Percentiles rank a stretch among this genome's conserved stretches.
phyloP scores from a whole-genome alignment of 805 yeast species.

The Wickerhamomyces subpelliculosus region DNA sequence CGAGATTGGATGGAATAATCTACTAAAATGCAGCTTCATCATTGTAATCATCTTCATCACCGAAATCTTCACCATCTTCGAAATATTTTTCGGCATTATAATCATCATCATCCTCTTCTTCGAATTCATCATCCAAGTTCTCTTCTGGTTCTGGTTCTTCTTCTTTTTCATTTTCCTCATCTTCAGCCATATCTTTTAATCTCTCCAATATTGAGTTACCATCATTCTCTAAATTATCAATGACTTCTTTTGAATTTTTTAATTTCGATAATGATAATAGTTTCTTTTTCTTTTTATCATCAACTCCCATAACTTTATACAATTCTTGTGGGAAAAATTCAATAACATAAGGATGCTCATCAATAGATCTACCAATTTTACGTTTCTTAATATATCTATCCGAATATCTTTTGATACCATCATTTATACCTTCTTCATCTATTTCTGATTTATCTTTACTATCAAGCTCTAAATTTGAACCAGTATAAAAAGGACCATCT shows the following conservation, averaged over 20 bases:
- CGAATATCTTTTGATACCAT: constrained; percentile 75
- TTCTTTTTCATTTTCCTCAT: constrained; percentile 35
- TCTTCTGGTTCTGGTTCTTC: constrained; percentile 33
- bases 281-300: constrained; percentile 45
- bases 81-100: constrained; percentile 58
- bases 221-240: constrained; percentile 16
- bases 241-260: constrained; percentile 19
- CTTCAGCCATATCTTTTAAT: constrained; percentile 42
- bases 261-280: constrained; percentile 34
- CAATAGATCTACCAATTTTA: constrained; percentile 62
- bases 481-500: constrained; percentile 65
- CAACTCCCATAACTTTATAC: constrained; percentile 61
- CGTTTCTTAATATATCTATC: constrained; percentile 71
- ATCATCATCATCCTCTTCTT: constrained; percentile 57
- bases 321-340: constrained; percentile 76
- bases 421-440: constrained; percentile 40
- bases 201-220: constrained; percentile 38
- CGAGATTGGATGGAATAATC: too few relatives aligned
- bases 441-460: constrained; percentile 20
- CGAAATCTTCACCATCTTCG: constrained; percentile 50
- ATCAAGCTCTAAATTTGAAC: constrained; percentile 33
- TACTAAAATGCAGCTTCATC: constrained; percentile 56
- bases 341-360: constrained; percentile 68
- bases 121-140: constrained; percentile 49
- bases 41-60: constrained; percentile 42